Evolutionary conservation across 768 basidiomycete species (phyloP), one percentile per base, ranked within the genome.

Genomic region (Xanthoconium purpureum): DNA sequence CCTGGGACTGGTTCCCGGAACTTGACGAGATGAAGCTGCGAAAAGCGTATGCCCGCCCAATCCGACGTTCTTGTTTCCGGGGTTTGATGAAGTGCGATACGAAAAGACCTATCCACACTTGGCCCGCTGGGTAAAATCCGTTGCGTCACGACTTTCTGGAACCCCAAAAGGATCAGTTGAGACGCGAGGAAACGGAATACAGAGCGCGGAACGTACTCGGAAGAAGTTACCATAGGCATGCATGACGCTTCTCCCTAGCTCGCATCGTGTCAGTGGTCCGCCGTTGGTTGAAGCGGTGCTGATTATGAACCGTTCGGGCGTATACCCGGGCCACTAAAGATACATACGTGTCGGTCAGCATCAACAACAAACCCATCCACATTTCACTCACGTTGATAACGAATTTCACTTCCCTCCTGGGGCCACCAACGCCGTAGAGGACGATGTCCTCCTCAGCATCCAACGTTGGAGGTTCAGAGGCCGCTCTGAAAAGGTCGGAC

Each of bases 61-160:
- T 38, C 40, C 1, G 32, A 11, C n/a, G 50, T 15, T 10, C 3
- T 46, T 30, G 39, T n/a, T 6, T 46, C 11, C 8, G 4, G 8
- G 3, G 45, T 45, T 47, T 54, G 57, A 39, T 59, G 28, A 6
- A 51, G 50, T 5, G 54, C 42, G 3, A 58, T 58, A 3, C 51
- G 30, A 18, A 30, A 51, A 12, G 12, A 32, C 11, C 28, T 44
- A 14, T 24, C 24, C 24, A 24, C 24, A 37, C 2, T 6, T 35
- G 15, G 7, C 2, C 24, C 24, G 24, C 4, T 17, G 9, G 57
- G 38, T 37, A 47, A 6, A 6, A 30, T 29, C 12, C 18, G 36
- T 12, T 55, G 18, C 4, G 5, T 24, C 11, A 32, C 49, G 17
- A 59, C 49, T 50, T 43, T 50, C 58, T 59, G 37, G 6, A 37